A percentile compares a stretch with the other conserved stretches of the same genome.
phyloP scores from a whole-genome alignment of 441 rosid species.

The Melastoma candidum region DNA sequence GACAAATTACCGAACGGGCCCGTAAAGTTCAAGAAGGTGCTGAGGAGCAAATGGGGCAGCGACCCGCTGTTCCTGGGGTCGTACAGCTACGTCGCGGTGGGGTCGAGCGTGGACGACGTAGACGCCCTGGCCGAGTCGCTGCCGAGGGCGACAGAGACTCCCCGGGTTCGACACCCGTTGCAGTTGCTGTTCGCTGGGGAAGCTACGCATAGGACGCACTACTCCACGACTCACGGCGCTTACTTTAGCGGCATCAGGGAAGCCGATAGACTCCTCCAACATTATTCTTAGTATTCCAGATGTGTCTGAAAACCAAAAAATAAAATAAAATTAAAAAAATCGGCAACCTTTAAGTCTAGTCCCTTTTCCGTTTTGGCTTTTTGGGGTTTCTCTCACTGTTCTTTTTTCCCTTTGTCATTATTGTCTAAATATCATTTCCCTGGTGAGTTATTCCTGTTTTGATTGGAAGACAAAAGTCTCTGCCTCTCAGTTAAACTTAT shows the following conservation, averaged over 20 bases:
- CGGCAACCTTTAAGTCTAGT: constrained; percentile 8
- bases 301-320: not conserved
- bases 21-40: constrained; percentile 35
- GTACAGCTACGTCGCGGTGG: constrained; percentile 75
- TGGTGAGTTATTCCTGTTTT: too few species aligned
- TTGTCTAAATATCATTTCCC: too few species aligned
- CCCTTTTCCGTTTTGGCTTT: constrained; percentile 2
- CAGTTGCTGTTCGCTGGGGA: constrained; percentile 97
- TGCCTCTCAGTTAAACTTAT: too few species aligned
- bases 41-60: constrained; percentile 81
- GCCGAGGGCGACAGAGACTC: constrained; percentile 24
- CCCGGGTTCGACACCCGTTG: constrained; percentile 20
- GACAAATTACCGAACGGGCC: constrained; percentile 10
- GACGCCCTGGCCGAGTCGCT: constrained; percentile 82
- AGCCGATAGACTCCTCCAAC: constrained; percentile 93
- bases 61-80: constrained; percentile 90
- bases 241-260: constrained; percentile 94
- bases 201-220: constrained; percentile 92
- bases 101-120: constrained; percentile 80
- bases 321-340: constrained; percentile 7
- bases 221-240: constrained; percentile 97
- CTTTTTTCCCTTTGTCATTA: too few species aligned
- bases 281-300: constrained; percentile 27
- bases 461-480: too few species aligned
- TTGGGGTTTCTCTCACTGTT: too few species aligned